Evolutionary conservation across 495 filamentous ascomycete species (phyloP), one percentile per base, ranked within the genome.

Genomic region (Filosporella fistucella): DNA sequence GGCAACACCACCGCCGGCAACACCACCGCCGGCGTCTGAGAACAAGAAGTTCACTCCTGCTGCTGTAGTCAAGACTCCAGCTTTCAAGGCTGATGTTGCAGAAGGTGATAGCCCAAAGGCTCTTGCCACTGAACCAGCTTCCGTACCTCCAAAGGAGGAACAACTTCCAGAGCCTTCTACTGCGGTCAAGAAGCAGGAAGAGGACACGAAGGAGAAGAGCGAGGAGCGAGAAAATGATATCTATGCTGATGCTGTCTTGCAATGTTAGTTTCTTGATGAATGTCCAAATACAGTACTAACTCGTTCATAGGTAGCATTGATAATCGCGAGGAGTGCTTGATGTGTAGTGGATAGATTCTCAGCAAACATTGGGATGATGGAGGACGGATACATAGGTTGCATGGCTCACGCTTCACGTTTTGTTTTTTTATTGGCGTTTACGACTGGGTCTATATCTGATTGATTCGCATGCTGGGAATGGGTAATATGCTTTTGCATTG

Each of bases 211-310:
- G 37, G 76, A 77, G 0, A 73, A 78, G 51, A 89, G 77, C 63
- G 70, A 77, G 45, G 79, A 78, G 47, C 76, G 86, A 5, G 89
- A 96, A 62, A 75, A 74, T 20, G 89, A 96, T 65, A 98, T 98
- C 56, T 98, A 93, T 67, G 88, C 89, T 3, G 85, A 96, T 56
- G 85, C 87, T 45, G 91, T 89, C 21, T 72, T 98, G 64, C 77
- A 81, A 63, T 98, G 93, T 83, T 86, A 74, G 76, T 65, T 36
- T 39, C 36, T 34, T 18, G n/a, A 14, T 20, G 34, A 44, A 14
- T 18, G 20, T 10, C 22, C 12, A 14, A 28, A 8, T 47, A 6
- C 33, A 39, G 16, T 23, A 49, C 45, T 60, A 42, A 51, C 42
- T 23, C 28, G 21, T 37, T 37, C n/a, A 52, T 35, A 78, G 74